phyloP scores from a whole-genome alignment of 2,329 filamentous ascomycete species.

The Cladophialophora chaetospira region DNA sequence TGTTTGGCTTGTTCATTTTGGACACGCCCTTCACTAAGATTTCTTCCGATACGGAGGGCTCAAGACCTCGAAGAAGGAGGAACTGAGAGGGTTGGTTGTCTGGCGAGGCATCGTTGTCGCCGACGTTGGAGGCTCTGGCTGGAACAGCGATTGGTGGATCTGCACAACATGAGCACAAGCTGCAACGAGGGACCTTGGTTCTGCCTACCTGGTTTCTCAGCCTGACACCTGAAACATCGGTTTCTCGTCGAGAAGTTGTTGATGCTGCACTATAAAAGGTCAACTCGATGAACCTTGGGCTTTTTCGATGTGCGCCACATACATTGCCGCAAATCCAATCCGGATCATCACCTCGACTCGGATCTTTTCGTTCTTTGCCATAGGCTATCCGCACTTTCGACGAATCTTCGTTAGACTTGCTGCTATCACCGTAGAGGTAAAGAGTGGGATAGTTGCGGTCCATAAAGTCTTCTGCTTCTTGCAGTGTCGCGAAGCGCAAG shows the following conservation, averaged over 20 bases:
- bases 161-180: slow-evolving; percentile 17
- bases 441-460: slow-evolving; percentile 55
- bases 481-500: slow-evolving; percentile 54
- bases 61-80: slow-evolving; percentile 71
- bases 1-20: slow-evolving; percentile 66
- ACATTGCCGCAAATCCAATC: slow-evolving; percentile 56
- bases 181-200: neutral
- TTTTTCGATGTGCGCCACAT: neutral
- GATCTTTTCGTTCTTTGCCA: slow-evolving; percentile 56
- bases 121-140: slow-evolving; percentile 52
- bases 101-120: slow-evolving; percentile 57
- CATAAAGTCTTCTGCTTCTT: slow-evolving; percentile 55
- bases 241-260: slow-evolving; percentile 60
- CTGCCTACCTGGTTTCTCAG: slow-evolving; percentile 53
- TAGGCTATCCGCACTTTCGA: slow-evolving; percentile 55
- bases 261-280: slow-evolving; percentile 51
- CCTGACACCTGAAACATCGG: slow-evolving; percentile 62
- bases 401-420: slow-evolving; percentile 43
- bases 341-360: slow-evolving; percentile 51
- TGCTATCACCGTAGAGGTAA: slow-evolving; percentile 48
- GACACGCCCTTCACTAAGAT: slow-evolving; percentile 71
- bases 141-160: slow-evolving; percentile 20
- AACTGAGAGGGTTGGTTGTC: slow-evolving; percentile 70
- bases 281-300: neutral
- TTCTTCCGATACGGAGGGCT: slow-evolving; percentile 70